These are phyloP conservation scores for Neopestalotiopsis rosae DNA, from an alignment of 2,329 filamentous ascomycete genomes.

Conservation along the genomic window DNA sequence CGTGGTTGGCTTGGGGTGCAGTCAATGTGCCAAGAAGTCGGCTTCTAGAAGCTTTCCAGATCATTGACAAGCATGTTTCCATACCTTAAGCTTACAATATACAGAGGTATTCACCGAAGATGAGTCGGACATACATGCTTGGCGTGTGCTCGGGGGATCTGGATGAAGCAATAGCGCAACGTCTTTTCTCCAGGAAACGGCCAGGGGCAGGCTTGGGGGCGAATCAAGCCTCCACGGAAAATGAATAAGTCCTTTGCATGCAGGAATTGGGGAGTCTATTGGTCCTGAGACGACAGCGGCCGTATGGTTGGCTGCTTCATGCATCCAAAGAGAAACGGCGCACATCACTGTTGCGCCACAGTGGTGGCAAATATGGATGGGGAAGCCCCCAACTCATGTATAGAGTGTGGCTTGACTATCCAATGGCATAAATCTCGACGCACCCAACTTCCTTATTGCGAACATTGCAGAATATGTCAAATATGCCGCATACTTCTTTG, in stretches of 20 bases:
- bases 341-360: not conserved
- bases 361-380: constrained; percentile 7
- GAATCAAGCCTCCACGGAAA: not conserved
- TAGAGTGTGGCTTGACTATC: constrained; percentile 11
- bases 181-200: not conserved
- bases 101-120: not conserved
- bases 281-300: not conserved
- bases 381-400: not conserved
- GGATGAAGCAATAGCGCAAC: not conserved
- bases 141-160: not conserved
- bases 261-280: not conserved
- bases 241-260: not conserved
- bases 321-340: not conserved
- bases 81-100: not conserved
- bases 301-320: not conserved
- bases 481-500: not conserved
- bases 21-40: not conserved
- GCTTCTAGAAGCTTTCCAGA: constrained; percentile 9
- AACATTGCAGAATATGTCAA: not conserved
- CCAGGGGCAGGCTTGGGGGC: not conserved
- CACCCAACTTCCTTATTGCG: not conserved
- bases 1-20: not conserved
- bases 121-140: not conserved
- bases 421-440: not conserved
- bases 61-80: not conserved